Conservation (phyloP, 192 early-diverging fungal species). For the Mortierella antarctica region DNA sequence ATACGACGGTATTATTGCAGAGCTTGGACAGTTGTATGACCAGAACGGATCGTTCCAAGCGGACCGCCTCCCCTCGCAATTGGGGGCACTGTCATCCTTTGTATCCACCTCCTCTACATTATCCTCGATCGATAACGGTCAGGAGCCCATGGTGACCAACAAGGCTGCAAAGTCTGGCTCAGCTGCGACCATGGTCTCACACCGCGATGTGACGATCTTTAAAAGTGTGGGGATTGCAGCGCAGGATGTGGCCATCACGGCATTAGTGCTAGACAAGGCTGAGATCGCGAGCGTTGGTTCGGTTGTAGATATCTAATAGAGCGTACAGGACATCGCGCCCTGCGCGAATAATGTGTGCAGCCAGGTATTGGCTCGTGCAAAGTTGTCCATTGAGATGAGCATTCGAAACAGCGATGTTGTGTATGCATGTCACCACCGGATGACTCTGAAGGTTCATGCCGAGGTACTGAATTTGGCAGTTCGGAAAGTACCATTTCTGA, state of each 20-base stretch:
- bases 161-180: not conserved
- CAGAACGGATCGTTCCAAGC: conserved; percentile 9
- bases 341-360: too few relatives aligned
- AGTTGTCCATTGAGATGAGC: not conserved
- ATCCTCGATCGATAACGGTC: not conserved
- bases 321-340: too few relatives aligned
- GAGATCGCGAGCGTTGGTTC: conserved; percentile 52
- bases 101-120: not conserved
- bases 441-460: too few relatives aligned
- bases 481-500: too few relatives aligned
- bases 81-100: not conserved
- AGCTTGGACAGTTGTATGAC: conserved; percentile 34
- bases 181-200: not conserved
- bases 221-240: conserved; percentile 67
- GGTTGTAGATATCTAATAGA: conserved; percentile 43
- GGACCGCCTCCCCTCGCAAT: conserved; percentile 2
- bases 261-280: conserved; percentile 52
- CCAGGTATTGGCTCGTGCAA: not conserved
- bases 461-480: too few relatives aligned
- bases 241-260: conserved; percentile 64
- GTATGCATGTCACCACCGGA: too few relatives aligned
- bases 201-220: conserved; percentile 57
- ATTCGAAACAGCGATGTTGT: too few relatives aligned
- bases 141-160: not conserved
- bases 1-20: conserved; percentile 18